These are phyloP conservation scores for Chaetoceros tenuissimus DNA, from an alignment of 108 stramenopile genomes.

Conservation along the genomic window DNA sequence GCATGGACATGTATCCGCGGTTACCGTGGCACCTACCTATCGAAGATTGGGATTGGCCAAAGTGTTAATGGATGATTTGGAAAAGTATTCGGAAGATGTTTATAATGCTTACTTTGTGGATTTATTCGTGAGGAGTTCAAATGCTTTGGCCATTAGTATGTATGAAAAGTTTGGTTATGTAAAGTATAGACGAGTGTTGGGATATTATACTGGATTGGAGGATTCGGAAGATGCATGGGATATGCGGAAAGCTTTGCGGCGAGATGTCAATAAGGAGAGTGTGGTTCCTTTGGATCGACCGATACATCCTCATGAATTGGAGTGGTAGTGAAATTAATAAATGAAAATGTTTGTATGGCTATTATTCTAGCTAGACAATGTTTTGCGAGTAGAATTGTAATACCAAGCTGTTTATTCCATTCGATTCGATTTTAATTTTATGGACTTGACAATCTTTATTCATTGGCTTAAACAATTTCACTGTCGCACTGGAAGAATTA, in stretches of 20 bases:
- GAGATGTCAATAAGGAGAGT: slow-evolving; percentile 79
- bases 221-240: slow-evolving; percentile 91
- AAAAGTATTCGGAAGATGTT: slow-evolving; percentile 54
- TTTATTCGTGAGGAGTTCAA: slow-evolving; percentile 92
- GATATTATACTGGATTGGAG: slow-evolving; percentile 67
- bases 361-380: too few species aligned
- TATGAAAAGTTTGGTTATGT: slow-evolving; percentile 92
- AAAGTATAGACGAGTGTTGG: slow-evolving; percentile 87
- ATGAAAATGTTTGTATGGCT: slow-evolving; percentile 3
- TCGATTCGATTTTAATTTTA: too few species aligned
- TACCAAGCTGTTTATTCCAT: too few species aligned
- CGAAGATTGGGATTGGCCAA: slow-evolving; percentile 85
- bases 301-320: slow-evolving; percentile 83
- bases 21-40: slow-evolving; percentile 91
- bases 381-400: too few species aligned
- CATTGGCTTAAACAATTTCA: too few species aligned
- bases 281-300: slow-evolving; percentile 82
- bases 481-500: too few species aligned
- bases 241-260: slow-evolving; percentile 86
- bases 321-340: slow-evolving; percentile 61
- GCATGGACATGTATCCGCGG: slow-evolving; percentile 99
- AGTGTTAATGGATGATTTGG: slow-evolving; percentile 92
- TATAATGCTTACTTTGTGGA: slow-evolving; percentile 97
- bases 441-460: too few species aligned
- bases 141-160: slow-evolving; percentile 92